Evolutionary conservation across 2,329 filamentous ascomycete species (phyloP), one percentile per base, ranked within the genome.

Genomic region (Fusarium pseudograminearum): DNA sequence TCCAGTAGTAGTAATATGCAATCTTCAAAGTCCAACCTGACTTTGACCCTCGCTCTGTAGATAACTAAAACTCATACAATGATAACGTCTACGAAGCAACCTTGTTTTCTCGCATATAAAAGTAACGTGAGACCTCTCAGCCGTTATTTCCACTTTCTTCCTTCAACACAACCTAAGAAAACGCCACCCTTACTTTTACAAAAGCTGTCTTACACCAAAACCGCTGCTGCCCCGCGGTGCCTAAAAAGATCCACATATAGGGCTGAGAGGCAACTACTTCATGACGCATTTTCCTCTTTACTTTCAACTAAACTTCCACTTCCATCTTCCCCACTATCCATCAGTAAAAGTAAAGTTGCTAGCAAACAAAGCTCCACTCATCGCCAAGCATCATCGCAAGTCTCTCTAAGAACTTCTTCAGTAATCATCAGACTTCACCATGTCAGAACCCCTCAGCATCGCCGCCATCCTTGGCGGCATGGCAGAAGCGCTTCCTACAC

Each of bases 401-500:
- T 30, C 28, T 28, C 12, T 16, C n/a, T 10, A 10, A 46, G 26
- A 15, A 16, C 28, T 10, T 5, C 14, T 24, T 26, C 36, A 31
- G 2, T 4, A 44, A 16, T 18, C 44, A 62, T 44, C 34, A 15
- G 16, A 22, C 14, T 42, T 28, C 52, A 47, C 15, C 58, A 78
- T 78, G 76, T 65, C 69, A n/a, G 68, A 75, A 33, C 68, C 69
- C 8, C 71, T 79, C 41, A 76, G 73, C 56, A 71, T 69, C 30
- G 61, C 69, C 28, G 81, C 82, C 69, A 78, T 90, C 67, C 79
- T 89, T 33, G 80, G 82, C 73, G 80, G 80, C 71, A 90, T 90
- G 87, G 84, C 86, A 60, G 84, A 88, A 45, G 87, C 87, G 31
- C 78, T 90, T 55, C 87, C 89, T 12, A 85, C 84, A 4, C 87